Percentiles rank a stretch among this genome's conserved stretches.
Conservation (phyloP, 371 early-diverging fungal genomes). For the Paraphysoderma sedebokerense region DNA sequence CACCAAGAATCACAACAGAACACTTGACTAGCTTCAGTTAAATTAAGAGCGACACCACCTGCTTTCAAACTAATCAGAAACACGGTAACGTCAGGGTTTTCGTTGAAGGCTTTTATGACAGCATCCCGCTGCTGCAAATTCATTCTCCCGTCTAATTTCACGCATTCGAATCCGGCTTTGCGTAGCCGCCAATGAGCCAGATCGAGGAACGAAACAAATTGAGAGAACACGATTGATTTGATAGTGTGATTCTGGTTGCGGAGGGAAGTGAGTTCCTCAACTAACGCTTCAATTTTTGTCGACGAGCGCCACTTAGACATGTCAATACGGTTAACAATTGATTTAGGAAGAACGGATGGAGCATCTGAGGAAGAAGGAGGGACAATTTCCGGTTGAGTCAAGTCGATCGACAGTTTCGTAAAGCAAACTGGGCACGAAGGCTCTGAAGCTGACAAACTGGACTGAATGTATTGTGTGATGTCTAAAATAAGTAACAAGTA, state of each 20-base stretch:
- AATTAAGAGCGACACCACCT: conserved; percentile 91
- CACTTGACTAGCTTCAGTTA: conserved; percentile 85
- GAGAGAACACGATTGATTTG: conserved; percentile 77
- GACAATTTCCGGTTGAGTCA: conserved; percentile 1
- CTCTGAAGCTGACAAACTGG: conserved; percentile 26
- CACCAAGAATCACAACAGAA: conserved; percentile 87
- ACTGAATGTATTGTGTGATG: conserved; percentile 18
- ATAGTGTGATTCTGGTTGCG: conserved; percentile 42
- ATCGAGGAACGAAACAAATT: conserved; percentile 88
- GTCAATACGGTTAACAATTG: conserved; percentile 82
- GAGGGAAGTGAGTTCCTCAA: conserved; percentile 70
- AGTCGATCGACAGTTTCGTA: conserved; percentile 47
- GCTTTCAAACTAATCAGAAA: conserved; percentile 79
- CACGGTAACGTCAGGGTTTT: conserved; percentile 62
- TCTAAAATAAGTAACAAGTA: conserved; percentile 7
- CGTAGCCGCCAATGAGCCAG: conserved; percentile 87
- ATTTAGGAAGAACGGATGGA: conserved; percentile 34
- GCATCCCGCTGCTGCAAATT: conserved; percentile 61
- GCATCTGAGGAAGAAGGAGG: conserved; percentile 9
- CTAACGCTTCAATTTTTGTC: conserved; percentile 82
- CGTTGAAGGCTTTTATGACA: conserved; percentile 58
- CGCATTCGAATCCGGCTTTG: conserved; percentile 73
- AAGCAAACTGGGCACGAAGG: conserved; percentile 76
- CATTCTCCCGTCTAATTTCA: conserved; percentile 91
- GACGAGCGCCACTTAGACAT: conserved; percentile 32